These are phyloP conservation scores for Talaromyces sp. DNA, from an alignment of 2,329 filamentous ascomycete species.

Conservation along the genomic window DNA sequence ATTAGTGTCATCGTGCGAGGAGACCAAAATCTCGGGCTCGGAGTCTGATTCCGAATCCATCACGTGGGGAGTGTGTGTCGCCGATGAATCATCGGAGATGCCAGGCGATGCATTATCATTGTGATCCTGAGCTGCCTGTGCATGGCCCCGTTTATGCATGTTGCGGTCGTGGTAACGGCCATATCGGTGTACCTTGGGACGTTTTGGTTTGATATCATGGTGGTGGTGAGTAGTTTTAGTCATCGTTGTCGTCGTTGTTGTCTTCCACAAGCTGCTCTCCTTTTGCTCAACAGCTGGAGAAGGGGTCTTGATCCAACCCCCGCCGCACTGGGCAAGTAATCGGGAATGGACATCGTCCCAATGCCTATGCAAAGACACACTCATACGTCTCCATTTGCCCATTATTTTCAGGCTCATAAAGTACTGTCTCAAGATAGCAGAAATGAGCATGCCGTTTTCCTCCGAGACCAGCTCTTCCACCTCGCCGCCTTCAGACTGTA, in stretches of 20 bases:
- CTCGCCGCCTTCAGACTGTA: conserved; percentile 67
- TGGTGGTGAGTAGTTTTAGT: conserved; percentile 4
- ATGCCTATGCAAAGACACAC: conserved; percentile 56
- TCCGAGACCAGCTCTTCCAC: conserved; percentile 76
- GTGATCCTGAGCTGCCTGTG: background rate
- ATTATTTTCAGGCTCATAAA: conserved; percentile 81
- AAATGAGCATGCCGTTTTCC: conserved; percentile 82
- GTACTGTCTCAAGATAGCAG: conserved; percentile 81
- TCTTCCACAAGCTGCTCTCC: conserved; percentile 31
- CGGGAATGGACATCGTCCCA: conserved; percentile 63
- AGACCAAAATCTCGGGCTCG: conserved; percentile 34
- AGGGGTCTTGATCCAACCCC: conserved; percentile 46
- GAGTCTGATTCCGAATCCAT: conserved; percentile 42
- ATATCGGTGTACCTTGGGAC: conserved; percentile 8
- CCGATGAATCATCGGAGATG: background rate
- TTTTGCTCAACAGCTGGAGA: conserved; percentile 18
- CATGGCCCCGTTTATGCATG: background rate
- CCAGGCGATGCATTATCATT: background rate
- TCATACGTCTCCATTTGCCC: conserved; percentile 71
- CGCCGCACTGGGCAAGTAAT: conserved; percentile 42
- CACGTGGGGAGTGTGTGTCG: conserved; percentile 1
- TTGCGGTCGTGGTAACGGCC: conserved; percentile 10
- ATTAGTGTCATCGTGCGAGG: conserved; percentile 26
- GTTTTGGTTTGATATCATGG: background rate
- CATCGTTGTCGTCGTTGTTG: conserved; percentile 45